These are phyloP conservation scores for Mortierella sp. DNA, from an alignment of 371 early-diverging fungal genomes.

Conservation along the genomic window DNA sequence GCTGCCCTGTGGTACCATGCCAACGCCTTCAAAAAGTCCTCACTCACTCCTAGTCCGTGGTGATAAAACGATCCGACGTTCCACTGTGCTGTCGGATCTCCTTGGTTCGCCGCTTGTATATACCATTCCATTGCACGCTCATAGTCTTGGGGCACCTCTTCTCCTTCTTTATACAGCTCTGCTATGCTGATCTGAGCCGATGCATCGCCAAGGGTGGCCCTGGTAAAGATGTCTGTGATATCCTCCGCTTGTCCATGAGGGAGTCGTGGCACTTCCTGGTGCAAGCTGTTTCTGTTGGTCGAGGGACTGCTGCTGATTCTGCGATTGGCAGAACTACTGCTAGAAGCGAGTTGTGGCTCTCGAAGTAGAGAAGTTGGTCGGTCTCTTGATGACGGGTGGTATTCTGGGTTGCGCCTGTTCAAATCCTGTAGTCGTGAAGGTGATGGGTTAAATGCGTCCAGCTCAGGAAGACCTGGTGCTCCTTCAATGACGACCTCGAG, in stretches of 20 bases:
- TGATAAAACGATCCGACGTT: not conserved
- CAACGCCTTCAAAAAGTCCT: not conserved
- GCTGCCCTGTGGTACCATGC: not conserved
- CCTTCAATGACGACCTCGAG: not conserved
- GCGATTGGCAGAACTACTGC: not conserved
- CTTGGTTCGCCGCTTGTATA: conserved; percentile 45
- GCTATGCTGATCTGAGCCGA: conserved; percentile 63
- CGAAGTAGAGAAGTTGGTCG: not conserved
- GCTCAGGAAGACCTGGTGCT: not conserved
- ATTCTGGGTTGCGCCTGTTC: not conserved
- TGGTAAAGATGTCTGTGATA: not conserved
- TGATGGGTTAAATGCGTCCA: not conserved
- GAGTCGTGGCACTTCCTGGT: not conserved
- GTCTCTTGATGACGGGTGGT: not conserved
- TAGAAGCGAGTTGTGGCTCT: not conserved
- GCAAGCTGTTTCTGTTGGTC: not conserved
- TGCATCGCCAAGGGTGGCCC: conserved; percentile 18
- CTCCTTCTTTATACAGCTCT: conserved; percentile 43
- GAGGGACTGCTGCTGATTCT: not conserved
- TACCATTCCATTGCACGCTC: conserved; percentile 64
- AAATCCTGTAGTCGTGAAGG: not conserved
- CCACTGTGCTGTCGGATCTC: not conserved
- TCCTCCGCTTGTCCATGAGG: conserved; percentile 2
- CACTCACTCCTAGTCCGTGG: not conserved
- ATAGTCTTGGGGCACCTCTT: conserved; percentile 2